Base-by-base conservation (phyloP, 306 rosid species). In the Cajanus cajan region DNA sequence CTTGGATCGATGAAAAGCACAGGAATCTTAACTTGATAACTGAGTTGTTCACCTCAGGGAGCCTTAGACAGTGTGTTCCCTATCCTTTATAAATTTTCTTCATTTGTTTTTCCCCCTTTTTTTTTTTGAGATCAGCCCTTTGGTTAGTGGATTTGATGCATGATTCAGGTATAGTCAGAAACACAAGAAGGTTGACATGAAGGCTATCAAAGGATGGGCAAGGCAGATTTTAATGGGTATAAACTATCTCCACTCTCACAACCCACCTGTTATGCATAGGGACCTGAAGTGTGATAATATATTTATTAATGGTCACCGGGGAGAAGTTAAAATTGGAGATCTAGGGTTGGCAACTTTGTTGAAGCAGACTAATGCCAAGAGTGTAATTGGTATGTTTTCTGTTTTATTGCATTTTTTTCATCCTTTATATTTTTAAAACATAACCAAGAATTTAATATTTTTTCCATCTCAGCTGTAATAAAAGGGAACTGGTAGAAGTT, bases 1-100 rank as follows among this genome's bases (percentile, higher is more conserved):
- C 98, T 6, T 94, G 98, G 98, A 88, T 91, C 74, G 96, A 91
- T 85, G 89, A 28, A 19, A 61, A 61, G 43, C 68, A 33, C 5
- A 31, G 22, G 19, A 61, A 41, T 31, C 40, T 61, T 8, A 61
- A 61, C 43, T 61, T 61, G 68, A 61, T 61, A 14, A 61, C 68
- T 7, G 68, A 61, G 68, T 61, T 61, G 40, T 61, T 61, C 68
- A 61, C 68, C 68, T 61, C 68, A 6, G 68, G 68, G 68, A 61
- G 18, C 43, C 68, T 61, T 40, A 61, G 68, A 61, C 40, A 28
- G 68, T 61, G 68, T 28, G 43, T 61, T 33, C 68, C 14, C 22
- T 33, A 14, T 14, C 67, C 68, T 28, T 31, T 61, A 31, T 33
- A 7, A 31, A 31, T 31, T 21, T 4, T 33, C 31, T 31, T 61